A percentile compares a stretch with the other conserved stretches of the same genome.
Evolutionary conservation across 768 basidiomycete species (phyloP).

Genomic region (Serpula lacrymans): DNA sequence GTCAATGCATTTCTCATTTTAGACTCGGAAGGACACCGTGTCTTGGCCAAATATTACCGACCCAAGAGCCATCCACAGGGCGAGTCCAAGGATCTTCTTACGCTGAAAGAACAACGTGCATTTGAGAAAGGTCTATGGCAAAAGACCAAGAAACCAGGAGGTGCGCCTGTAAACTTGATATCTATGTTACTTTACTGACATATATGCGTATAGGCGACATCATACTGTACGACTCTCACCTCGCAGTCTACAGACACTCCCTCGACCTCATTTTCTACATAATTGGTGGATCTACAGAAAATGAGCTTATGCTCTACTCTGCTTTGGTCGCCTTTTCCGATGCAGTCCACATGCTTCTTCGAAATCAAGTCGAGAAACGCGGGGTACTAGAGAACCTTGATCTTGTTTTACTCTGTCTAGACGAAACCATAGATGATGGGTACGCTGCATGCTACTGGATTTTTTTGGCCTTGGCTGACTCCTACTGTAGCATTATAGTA

Average conservation of each 20-base stretch:
- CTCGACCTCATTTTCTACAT: conserved; percentile 96
- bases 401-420: conserved; percentile 85
- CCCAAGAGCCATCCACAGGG: conserved; percentile 62
- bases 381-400: conserved; percentile 94
- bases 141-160: conserved; percentile 92
- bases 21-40: conserved; percentile 92
- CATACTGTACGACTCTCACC: conserved; percentile 83
- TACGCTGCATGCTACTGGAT: conserved; percentile 37
- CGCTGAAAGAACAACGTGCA: conserved; percentile 87
- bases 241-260: conserved; percentile 93
- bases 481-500: conserved; percentile 73
- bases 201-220: conserved; percentile 69
- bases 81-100: conserved; percentile 59
- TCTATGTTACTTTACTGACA: conserved; percentile 1
- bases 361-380: conserved; percentile 93
- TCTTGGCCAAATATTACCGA: conserved; percentile 93
- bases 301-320: conserved; percentile 93
- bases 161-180: conserved; percentile 44
- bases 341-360: conserved; percentile 78
- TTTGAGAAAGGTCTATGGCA: conserved; percentile 96
- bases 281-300: conserved; percentile 81
- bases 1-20: conserved; percentile 86
- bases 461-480: background rate
- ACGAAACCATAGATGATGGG: conserved; percentile 99
- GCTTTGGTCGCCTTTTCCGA: conserved; percentile 84